Conservation (phyloP, 495 filamentous ascomycete species). For the Penicillium crystallinum region DNA sequence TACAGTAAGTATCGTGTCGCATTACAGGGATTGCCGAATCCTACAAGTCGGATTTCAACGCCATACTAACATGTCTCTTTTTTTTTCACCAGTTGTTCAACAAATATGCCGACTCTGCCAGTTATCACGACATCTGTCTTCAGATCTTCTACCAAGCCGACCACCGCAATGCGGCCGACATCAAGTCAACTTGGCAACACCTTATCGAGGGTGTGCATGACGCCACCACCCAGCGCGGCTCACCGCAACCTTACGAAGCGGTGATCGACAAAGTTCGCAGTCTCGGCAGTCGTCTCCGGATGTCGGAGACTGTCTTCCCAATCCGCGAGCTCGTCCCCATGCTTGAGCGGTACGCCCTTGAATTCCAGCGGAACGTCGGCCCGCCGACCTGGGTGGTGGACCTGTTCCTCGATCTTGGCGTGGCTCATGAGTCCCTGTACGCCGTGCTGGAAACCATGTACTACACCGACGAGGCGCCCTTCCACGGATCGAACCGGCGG, state of each 20-base stretch:
- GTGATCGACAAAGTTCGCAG: conserved; percentile 67
- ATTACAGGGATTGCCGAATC: not conserved
- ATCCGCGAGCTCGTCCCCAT: conserved; percentile 60
- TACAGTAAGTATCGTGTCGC: conserved; percentile 53
- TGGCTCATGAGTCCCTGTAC: conserved; percentile 69
- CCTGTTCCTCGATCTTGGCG: conserved; percentile 68
- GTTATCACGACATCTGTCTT: conserved; percentile 88
- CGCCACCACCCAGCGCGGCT: conserved; percentile 48
- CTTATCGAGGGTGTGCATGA: conserved; percentile 67
- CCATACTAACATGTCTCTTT: conserved; percentile 2
- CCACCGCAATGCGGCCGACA: conserved; percentile 76
- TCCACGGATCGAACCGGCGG: conserved; percentile 59
- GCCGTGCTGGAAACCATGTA: conserved; percentile 76
- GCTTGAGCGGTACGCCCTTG: conserved; percentile 70
- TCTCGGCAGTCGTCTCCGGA: conserved; percentile 71
- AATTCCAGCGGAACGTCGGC: conserved; percentile 60
- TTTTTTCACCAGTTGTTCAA: conserved; percentile 69
- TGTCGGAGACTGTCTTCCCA: conserved; percentile 76
- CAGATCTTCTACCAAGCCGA: conserved; percentile 85
- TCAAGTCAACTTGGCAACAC: conserved; percentile 76
- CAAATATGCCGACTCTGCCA: conserved; percentile 75
- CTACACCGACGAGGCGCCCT: conserved; percentile 79
- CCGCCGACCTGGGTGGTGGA: conserved; percentile 78
- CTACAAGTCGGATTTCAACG: not conserved
- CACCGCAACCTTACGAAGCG: conserved; percentile 69